These are phyloP conservation scores for Ophiosphaerella herpotricha DNA, from an alignment of 2,329 filamentous ascomycete genomes.

Conservation along the genomic window DNA sequence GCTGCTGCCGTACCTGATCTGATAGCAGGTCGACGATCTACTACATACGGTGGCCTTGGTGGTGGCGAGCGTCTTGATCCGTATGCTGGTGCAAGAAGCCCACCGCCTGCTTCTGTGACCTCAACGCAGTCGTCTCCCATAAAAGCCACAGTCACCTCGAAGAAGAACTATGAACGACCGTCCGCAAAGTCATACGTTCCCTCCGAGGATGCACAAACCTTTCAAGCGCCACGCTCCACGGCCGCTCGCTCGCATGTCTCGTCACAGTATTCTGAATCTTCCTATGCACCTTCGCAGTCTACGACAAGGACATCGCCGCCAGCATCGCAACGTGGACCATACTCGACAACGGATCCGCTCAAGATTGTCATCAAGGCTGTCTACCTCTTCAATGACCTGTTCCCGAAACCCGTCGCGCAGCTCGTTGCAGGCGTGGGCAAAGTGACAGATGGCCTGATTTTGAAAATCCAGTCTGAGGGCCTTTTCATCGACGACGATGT, in stretches of 20 bases:
- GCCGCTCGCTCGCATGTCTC: slow-evolving; percentile 42
- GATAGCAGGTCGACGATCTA: slow-evolving; percentile 33
- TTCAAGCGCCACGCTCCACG: slow-evolving; percentile 40
- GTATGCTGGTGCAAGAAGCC: slow-evolving; percentile 62
- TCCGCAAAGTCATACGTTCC: slow-evolving; percentile 62
- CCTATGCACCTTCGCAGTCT: slow-evolving; percentile 82
- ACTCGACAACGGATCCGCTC: slow-evolving; percentile 86
- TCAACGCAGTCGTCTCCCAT: slow-evolving; percentile 47
- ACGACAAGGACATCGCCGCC: slow-evolving; percentile 84
- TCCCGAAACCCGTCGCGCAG: slow-evolving; percentile 87
- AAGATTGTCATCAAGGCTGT: slow-evolving; percentile 96
- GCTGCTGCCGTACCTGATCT: slow-evolving; percentile 23
- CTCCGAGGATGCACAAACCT: slow-evolving; percentile 55
- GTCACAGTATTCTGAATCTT: slow-evolving; percentile 76
- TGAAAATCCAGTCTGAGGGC: slow-evolving; percentile 91
- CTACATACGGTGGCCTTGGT: slow-evolving; percentile 50
- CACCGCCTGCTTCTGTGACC: slow-evolving; percentile 50
- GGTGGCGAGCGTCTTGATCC: slow-evolving; percentile 72
- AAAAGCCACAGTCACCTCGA: slow-evolving; percentile 46
- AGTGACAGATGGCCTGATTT: slow-evolving; percentile 88
- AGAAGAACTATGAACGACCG: slow-evolving; percentile 51
- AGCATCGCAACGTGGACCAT: slow-evolving; percentile 75
- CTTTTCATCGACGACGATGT: slow-evolving; percentile 98
- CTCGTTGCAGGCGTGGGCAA: slow-evolving; percentile 81
- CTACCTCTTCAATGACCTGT: slow-evolving; percentile 89